Conservation (phyloP, 805 yeast genomes). For the Myxozyma nipponensis region DNA sequence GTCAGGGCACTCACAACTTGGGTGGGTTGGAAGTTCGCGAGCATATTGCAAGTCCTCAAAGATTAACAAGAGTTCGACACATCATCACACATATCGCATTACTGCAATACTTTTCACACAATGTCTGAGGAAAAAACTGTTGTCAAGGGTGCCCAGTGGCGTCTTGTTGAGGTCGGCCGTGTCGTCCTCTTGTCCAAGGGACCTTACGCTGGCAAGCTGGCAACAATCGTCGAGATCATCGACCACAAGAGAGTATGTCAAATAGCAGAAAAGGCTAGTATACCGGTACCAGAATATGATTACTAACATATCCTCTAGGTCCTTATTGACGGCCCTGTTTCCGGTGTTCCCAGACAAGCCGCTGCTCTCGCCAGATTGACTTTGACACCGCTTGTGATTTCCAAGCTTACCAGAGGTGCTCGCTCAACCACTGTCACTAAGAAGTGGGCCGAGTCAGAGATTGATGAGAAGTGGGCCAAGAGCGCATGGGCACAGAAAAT, state of each 20-base stretch:
- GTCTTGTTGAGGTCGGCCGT: slow-evolving; percentile 99
- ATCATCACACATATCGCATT: slow-evolving; percentile 1
- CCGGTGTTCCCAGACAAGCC: slow-evolving; percentile 88
- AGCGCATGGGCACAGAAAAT: slow-evolving; percentile 98
- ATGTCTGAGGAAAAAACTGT: slow-evolving; percentile 69
- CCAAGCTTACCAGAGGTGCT: slow-evolving; percentile 90
- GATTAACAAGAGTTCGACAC: background rate
- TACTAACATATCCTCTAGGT: slow-evolving; percentile 45
- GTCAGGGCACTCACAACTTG: too few species aligned
- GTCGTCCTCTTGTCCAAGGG: slow-evolving; percentile 88
- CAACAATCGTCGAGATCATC: slow-evolving; percentile 96
- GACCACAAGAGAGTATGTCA: slow-evolving; percentile 92
- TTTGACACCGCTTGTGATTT: slow-evolving; percentile 86
- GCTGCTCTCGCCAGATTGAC: slow-evolving; percentile 80
- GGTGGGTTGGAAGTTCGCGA: too few species aligned
- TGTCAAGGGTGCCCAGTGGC: slow-evolving; percentile 97
- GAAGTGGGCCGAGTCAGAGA: slow-evolving; percentile 89
- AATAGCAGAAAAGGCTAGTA: background rate
- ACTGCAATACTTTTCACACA: too few species aligned
- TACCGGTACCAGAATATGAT: too few species aligned
- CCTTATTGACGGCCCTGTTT: slow-evolving; percentile 92
- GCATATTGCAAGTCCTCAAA: background rate
- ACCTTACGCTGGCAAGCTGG: slow-evolving; percentile 71
- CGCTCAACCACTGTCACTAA: slow-evolving; percentile 79
- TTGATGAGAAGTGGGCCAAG: slow-evolving; percentile 85